Percentiles rank a stretch among this genome's conserved stretches.
Evolutionary conservation across 257 asterid species (phyloP).

Genomic region (Nicotiana tomentosiformis): DNA sequence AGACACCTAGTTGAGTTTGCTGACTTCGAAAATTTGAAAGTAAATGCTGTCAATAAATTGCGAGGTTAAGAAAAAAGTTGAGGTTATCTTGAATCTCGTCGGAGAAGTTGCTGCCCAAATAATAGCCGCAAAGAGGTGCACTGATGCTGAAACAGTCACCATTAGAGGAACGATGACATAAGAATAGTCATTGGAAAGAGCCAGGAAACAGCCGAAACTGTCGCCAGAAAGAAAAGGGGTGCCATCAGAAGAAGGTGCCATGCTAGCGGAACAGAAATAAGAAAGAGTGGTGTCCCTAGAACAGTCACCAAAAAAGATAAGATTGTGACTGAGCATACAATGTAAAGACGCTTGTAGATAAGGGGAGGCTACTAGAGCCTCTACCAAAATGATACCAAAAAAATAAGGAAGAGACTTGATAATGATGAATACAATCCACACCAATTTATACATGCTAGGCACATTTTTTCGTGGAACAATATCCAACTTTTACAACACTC

Average conservation of each 20-base stretch:
- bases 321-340: not conserved
- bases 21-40: not conserved
- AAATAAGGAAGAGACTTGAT: not conserved
- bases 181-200: not conserved
- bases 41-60: not conserved
- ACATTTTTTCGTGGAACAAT: not conserved
- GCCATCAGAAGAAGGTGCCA: not conserved
- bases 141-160: not conserved
- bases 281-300: not conserved
- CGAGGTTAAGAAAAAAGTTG: not conserved
- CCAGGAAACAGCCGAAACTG: not conserved
- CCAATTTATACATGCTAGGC: not conserved
- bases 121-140: not conserved
- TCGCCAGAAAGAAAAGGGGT: not conserved
- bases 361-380: not conserved
- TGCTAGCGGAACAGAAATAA: not conserved
- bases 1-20: not conserved
- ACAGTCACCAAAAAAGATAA: not conserved
- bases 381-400: not conserved
- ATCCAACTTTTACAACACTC: not conserved
- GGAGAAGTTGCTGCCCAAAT: not conserved
- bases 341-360: not conserved
- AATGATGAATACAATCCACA: not conserved
- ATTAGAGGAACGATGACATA: not conserved
- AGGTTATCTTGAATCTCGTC: not conserved